Base-by-base conservation (phyloP, 805 yeast species). In the Yarrowia osloensis region DNA sequence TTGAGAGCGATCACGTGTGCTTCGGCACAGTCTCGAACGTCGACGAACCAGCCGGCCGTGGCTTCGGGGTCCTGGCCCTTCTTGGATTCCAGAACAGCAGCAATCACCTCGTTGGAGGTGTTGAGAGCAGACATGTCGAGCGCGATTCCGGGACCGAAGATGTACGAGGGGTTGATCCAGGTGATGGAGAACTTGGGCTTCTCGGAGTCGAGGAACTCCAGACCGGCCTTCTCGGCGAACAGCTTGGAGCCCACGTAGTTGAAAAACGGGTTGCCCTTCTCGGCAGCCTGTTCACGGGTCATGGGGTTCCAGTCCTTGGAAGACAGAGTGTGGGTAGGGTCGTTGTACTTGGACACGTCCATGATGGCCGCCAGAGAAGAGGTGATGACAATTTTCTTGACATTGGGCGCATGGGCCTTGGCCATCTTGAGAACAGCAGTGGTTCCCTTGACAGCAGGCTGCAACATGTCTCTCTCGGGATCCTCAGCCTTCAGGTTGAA, bases 11-110 rank as follows among this genome's bases (percentile, higher is more conserved):
- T 70, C 15, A 85, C 71, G 72, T 87, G 90, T 5, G 87, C 85
- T 54, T 72, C 73, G 6, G 90, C 88, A 46, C 84, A 88, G 72
- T 87, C 90, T 72, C 88, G 80, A 6, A 86, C 89, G 73, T 87
- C 89, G 33, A 84, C 78, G 63, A 39, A 57, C 63, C 37, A 57
- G 44, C 49, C 49, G 7, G 63, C 50, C 8, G 29, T 6, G 17
- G 19, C 21, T 15, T 17, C 19, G 74, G 80, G 19, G 35, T 24
- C 26, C 42, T n/a, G 39, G 15, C 39, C 54, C 21, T 22, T 31
- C 24, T 44, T 50, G 35, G 66, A 28, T 15, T 39, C 31, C 21
- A 50, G 12, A 37, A 29, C 47, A 7, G 28, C 21, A 3, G 49
- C n/a, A 31, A 39, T 66, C 13, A 66, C 42, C 19, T 50, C 35